phyloP scores from a whole-genome alignment of 352 stramenopile genomes.

The Globisporangium canariense region DNA sequence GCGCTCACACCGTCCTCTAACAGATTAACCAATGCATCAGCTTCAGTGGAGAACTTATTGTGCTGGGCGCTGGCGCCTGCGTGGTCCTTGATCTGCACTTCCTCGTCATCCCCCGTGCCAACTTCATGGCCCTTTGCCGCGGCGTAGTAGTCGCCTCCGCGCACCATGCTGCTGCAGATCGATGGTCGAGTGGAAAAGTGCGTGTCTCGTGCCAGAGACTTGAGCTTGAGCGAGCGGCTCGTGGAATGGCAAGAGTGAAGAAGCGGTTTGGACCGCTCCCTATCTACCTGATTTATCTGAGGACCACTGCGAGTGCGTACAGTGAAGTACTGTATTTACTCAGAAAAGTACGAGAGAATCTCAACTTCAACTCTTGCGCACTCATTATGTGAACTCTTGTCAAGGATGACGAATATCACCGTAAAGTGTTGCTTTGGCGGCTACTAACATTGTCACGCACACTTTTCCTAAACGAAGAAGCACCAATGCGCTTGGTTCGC shows the following conservation, averaged over 20 bases:
- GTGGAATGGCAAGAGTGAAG: not conserved
- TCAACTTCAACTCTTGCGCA: not conserved
- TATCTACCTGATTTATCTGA: not conserved
- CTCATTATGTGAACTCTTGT: not conserved
- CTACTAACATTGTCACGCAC: too few relatives aligned
- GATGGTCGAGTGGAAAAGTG: not conserved
- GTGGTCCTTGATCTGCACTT: conserved; percentile 63
- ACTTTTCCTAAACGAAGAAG: too few relatives aligned
- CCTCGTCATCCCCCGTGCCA: too few relatives aligned
- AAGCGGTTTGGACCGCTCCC: not conserved
- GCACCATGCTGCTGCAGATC: conserved; percentile 21
- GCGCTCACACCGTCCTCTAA: not conserved
- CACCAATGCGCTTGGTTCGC: too few relatives aligned
- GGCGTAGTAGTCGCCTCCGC: conserved; percentile 45
- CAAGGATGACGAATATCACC: too few relatives aligned
- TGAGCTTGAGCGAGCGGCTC: not conserved
- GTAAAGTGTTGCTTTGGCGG: too few relatives aligned
- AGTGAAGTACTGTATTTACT: not conserved
- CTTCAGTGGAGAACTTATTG: conserved; percentile 62
- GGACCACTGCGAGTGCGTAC: not conserved
- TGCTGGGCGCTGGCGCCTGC: conserved; percentile 33
- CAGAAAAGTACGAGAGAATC: not conserved
- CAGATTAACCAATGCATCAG: conserved; percentile 54
- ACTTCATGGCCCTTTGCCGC: conserved; percentile 34
- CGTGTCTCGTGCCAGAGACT: not conserved